These are phyloP conservation scores for Cardamine resedifolia DNA, from an alignment of 345 rosid genomes.

Conservation along the genomic window DNA sequence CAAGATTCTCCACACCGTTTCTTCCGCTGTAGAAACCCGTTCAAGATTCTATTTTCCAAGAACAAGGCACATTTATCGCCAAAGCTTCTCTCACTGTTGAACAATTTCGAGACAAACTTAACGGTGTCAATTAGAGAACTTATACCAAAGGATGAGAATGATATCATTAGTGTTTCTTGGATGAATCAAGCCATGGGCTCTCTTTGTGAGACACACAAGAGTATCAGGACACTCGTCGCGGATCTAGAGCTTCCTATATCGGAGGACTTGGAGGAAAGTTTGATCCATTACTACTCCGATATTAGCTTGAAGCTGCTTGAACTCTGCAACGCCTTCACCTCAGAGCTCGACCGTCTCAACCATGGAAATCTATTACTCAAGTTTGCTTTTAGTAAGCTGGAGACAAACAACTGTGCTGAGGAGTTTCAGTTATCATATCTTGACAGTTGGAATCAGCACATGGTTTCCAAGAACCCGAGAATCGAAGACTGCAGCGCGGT, in stretches of 20 bases:
- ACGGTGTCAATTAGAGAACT: slow-evolving; percentile 56
- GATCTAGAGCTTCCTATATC: slow-evolving; percentile 69
- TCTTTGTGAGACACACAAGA: slow-evolving; percentile 69
- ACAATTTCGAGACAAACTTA: slow-evolving; percentile 59
- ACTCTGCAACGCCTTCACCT: slow-evolving; percentile 64
- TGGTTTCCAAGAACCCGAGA: slow-evolving; percentile 57
- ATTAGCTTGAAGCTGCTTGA: slow-evolving; percentile 80
- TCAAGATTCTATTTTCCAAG: slow-evolving; percentile 61
- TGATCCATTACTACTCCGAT: slow-evolving; percentile 70
- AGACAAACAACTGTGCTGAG: slow-evolving; percentile 42
- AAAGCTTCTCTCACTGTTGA: slow-evolving; percentile 47
- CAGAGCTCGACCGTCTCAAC: slow-evolving; percentile 63
- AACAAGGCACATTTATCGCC: slow-evolving; percentile 48
- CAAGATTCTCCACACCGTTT: slow-evolving; percentile 52
- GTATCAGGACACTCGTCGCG: slow-evolving; percentile 48
- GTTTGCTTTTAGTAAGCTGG: slow-evolving; percentile 59
- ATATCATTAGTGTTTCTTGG: slow-evolving; percentile 69
- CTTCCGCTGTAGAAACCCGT: slow-evolving; percentile 68
- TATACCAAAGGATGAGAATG: slow-evolving; percentile 50
- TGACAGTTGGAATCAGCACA: slow-evolving; percentile 63
- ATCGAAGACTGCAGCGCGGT: slow-evolving; percentile 51
- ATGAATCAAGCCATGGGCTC: slow-evolving; percentile 69
- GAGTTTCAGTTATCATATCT: slow-evolving; percentile 41
- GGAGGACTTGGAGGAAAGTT: slow-evolving; percentile 73
- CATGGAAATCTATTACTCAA: slow-evolving; percentile 76